Evolutionary conservation across 768 basidiomycete species (phyloP), one percentile per base, ranked within the genome.

Genomic region (Boletus vermiculosoides): DNA sequence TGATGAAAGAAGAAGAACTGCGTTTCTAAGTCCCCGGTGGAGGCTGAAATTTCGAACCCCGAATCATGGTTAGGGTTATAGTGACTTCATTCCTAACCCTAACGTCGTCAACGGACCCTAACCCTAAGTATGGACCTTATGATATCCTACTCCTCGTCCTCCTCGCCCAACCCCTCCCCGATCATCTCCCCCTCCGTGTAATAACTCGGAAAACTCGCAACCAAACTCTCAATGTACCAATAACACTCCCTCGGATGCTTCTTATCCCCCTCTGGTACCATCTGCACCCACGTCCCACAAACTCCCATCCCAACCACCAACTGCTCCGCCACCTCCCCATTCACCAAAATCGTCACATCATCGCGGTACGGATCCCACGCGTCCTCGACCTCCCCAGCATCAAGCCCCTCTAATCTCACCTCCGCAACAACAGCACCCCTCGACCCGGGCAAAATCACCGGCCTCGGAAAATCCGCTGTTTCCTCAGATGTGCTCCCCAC

Each of bases 161-260:
- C 61, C 25, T 39, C 55, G 0, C 12, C 40, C 33, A 18, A 5
- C 40, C 31, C 44, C 45, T 48, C 48, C 13, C 15, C 41, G 1
- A 55, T 30, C 41, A 15, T 31, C 48, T 49, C 45, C 53, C 56
- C 53, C 41, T 67, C 73, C 15, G 60, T 64, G 63, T 78, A 75
- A 54, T 76, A 87, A 57, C 84, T 84, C 7, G 85, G 79, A 25
- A 84, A 62, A 18, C 73, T 76, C 57, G 78, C 73, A 40, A 75
- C 70, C 46, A 85, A 40, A 34, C 78, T 76, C 60, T 86, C 83
- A 39, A 83, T 71, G 65, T 85, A 87, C 85, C 85, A 87, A 59
- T 73, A 83, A 46, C 66, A 64, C 30, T 61, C 69, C 18, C 61
- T 47, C 7, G 52, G 45, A 25, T 59, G 60, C 8, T 44, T 55